A percentile compares a stretch with the other conserved stretches of the same genome.
These are phyloP conservation scores for Diplogelasinospora grovesii DNA, from an alignment of 495 filamentous ascomycete genomes.

Conservation along the genomic window DNA sequence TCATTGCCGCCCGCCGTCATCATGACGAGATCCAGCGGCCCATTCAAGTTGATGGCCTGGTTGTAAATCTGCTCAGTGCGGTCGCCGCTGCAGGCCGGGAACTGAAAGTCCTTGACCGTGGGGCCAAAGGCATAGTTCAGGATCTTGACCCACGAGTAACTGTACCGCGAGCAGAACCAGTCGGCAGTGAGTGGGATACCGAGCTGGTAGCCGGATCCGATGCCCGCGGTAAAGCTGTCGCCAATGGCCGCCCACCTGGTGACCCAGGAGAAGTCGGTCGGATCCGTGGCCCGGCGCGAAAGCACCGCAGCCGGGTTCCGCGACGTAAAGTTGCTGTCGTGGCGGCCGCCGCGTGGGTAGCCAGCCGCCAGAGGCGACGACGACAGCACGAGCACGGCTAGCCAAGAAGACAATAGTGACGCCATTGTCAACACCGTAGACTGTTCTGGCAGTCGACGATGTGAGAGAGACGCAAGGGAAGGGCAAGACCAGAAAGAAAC, in stretches of 20 bases:
- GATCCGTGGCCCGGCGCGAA: neutral
- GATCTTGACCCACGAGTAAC: conserved; percentile 13
- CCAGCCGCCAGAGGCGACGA: too few species aligned
- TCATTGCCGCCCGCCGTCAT: conserved; percentile 31
- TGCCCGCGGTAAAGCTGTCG: conserved; percentile 30
- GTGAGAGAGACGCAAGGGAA: too few species aligned
- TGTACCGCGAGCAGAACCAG: conserved; percentile 22
- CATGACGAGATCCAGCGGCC: conserved; percentile 21
- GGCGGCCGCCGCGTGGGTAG: too few species aligned
- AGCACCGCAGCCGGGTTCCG: too few species aligned
- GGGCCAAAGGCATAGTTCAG: conserved; percentile 11
- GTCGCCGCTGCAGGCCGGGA: conserved; percentile 22
- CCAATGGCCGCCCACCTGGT: conserved; percentile 26
- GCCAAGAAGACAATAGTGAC: too few species aligned
- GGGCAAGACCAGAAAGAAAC: too few species aligned
- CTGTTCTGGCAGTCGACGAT: too few species aligned
- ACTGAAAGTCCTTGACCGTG: conserved; percentile 9
- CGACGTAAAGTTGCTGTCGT: too few species aligned
- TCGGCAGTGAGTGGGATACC: neutral
- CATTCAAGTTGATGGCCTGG: conserved; percentile 12
- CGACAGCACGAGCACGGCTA: too few species aligned
- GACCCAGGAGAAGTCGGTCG: conserved; percentile 21
- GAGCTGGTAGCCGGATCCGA: conserved; percentile 20
- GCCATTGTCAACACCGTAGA: too few species aligned
- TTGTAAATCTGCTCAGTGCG: conserved; percentile 11